phyloP scores from a whole-genome alignment of 73 alveolate species.

The Loxodes magnus region DNA sequence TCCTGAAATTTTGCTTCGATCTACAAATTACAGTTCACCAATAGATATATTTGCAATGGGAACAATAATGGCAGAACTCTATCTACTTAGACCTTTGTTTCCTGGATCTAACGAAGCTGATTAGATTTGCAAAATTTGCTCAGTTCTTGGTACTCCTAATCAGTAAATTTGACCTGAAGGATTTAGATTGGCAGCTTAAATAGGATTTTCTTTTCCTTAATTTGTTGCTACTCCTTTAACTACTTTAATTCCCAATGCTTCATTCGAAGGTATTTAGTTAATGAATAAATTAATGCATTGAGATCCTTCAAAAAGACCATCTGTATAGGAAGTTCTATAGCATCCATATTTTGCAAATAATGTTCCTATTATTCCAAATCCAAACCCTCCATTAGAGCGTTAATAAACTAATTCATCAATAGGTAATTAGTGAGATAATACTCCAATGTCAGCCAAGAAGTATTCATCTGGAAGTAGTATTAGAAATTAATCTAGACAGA shows the following conservation, averaged over 20 bases:
- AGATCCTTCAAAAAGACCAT: constrained; percentile 90
- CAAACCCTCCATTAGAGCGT: too few relatives aligned
- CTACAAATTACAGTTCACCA: constrained; percentile 84
- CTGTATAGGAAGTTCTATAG: constrained; percentile 71
- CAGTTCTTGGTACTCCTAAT: constrained; percentile 90
- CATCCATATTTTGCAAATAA: constrained; percentile 81
- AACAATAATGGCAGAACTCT: constrained; percentile 94
- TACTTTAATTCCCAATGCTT: constrained; percentile 79
- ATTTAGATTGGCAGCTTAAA: constrained; percentile 66
- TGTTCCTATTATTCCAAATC: not conserved
- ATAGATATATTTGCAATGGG: constrained; percentile 96
- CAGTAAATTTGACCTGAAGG: constrained; percentile 90
- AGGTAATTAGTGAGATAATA: too few relatives aligned
- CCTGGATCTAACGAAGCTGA: constrained; percentile 89
- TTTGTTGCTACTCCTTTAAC: constrained; percentile 61
- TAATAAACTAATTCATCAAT: too few relatives aligned
- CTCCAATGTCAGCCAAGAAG: too few relatives aligned
- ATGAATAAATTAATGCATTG: constrained; percentile 78
- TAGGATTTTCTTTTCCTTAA: constrained; percentile 82
- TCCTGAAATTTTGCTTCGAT: constrained; percentile 87
- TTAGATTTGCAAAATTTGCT: constrained; percentile 82
- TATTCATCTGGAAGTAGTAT: too few relatives aligned
- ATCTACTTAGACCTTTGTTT: constrained; percentile 86
- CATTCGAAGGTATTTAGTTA: constrained; percentile 87
- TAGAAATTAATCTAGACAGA: too few relatives aligned